phyloP scores from a whole-genome alignment of 306 rosid species.

The Castanopsis chinensis region DNA sequence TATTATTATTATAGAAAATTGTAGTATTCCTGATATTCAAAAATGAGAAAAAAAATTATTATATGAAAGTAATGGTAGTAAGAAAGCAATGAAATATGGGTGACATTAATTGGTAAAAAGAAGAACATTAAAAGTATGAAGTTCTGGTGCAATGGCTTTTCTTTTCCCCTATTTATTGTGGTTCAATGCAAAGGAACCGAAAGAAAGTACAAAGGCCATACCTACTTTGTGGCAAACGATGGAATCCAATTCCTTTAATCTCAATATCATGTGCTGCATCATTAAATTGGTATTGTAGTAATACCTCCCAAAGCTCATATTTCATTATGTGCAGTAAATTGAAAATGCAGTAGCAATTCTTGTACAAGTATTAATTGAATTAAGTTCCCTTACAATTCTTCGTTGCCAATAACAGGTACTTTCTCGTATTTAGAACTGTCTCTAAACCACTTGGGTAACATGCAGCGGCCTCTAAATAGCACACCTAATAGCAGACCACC shows the following conservation, averaged over 20 bases:
- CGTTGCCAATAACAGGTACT: constrained; percentile 71
- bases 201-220: too few relatives aligned
- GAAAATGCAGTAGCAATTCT: neutral
- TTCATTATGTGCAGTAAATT: neutral
- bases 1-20: neutral
- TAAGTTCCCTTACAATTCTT: constrained; percentile 46
- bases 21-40: neutral
- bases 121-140: neutral
- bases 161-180: neutral
- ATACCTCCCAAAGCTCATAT: constrained; percentile 14
- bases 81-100: neutral
- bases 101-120: neutral
- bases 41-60: neutral
- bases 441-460: constrained; percentile 63
- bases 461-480: constrained; percentile 58
- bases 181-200: too few relatives aligned
- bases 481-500: constrained; percentile 54
- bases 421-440: constrained; percentile 53
- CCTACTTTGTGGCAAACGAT: too few relatives aligned
- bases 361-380: neutral
- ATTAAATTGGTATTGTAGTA: too few relatives aligned
- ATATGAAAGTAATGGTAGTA: neutral
- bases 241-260: too few relatives aligned
- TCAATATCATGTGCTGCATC: too few relatives aligned
- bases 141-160: neutral